Evolutionary conservation across 768 basidiomycete genomes (phyloP), one percentile per base, ranked within the genome.

Genomic region (Boletus pseudopeckii): DNA sequence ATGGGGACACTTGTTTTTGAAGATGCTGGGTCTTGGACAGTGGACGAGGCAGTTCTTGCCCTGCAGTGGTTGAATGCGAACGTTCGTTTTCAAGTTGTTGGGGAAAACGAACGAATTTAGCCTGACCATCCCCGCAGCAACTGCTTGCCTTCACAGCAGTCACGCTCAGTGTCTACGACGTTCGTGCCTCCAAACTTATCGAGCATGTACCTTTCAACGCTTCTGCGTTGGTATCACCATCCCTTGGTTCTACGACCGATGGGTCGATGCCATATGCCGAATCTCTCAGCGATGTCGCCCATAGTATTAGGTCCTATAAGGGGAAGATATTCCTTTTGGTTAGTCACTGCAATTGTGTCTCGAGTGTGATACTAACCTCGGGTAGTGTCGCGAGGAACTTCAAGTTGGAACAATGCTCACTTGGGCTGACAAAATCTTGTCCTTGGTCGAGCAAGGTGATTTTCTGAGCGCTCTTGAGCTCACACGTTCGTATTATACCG

Each of bases 391-490:
- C 48, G 76, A 84, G 52, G 81, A 81, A 45, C 57, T 98, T 1
- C 78, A 81, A 65, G 92, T 89, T 3, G 97, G 93, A 26, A 90
- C 88, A 2, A 75, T 98, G 20, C 75, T 94, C 30, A 92, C 92
- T 1, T 99, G 97, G 97, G 92, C 96, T 6, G 97, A 99, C 68
- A 84, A 88, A 41, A 86, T 98, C 22, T 75, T 99, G 41, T 77
- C 83, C 1, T 81, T 86, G 43, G 93, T 98, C 26, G 81, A 92
- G 64, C 77, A 79, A 10, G 93, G 94, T 14, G 86, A 98, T 65
- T 96, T 98, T 65, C 77, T 98, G 41, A 82, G 79, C 45, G 96
- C 97, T 3, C 96, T 98, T 56, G 87, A 95, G 49, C 76, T 95
- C 22, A 81, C 91, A 0, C 81, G 89, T 24, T 77, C 82, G 0